phyloP scores from a whole-genome alignment of 2,329 filamentous ascomycete species.

The Venturia carpophila region DNA sequence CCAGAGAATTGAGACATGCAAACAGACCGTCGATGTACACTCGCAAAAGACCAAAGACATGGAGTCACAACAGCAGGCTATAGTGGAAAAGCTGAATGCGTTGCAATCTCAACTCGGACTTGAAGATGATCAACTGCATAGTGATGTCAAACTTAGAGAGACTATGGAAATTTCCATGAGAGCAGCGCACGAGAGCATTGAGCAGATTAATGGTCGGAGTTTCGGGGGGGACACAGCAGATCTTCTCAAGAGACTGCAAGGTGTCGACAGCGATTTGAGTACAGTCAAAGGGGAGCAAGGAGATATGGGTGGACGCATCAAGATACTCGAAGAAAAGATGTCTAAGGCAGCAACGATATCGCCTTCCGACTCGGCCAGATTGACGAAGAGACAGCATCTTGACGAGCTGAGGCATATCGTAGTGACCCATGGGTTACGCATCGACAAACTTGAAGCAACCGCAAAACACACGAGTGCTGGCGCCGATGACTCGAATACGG shows the following conservation, averaged over 20 bases:
- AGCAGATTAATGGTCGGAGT: neutral
- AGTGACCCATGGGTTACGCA: neutral
- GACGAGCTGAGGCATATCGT: slow-evolving; percentile 2
- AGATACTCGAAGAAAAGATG: neutral
- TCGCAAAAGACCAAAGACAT: neutral
- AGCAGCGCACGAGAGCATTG: neutral
- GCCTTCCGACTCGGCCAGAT: neutral
- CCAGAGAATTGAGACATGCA: neutral
- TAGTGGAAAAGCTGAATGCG: neutral
- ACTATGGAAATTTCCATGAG: neutral
- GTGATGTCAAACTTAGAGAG: neutral
- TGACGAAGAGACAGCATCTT: neutral
- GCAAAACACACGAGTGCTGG: neutral
- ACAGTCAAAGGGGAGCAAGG: neutral
- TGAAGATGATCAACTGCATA: neutral
- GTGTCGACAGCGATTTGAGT: neutral
- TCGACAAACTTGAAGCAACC: neutral
- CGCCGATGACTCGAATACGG: neutral
- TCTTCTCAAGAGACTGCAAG: neutral
- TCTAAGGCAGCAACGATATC: neutral
- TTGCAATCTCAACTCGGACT: slow-evolving; percentile 7
- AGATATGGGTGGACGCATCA: neutral
- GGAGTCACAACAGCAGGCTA: neutral
- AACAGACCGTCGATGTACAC: neutral
- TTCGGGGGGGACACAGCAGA: neutral